Evolutionary conservation across 345 rosid species (phyloP), one percentile per base, ranked within the genome.

Genomic region (Dovyalis caffra): DNA sequence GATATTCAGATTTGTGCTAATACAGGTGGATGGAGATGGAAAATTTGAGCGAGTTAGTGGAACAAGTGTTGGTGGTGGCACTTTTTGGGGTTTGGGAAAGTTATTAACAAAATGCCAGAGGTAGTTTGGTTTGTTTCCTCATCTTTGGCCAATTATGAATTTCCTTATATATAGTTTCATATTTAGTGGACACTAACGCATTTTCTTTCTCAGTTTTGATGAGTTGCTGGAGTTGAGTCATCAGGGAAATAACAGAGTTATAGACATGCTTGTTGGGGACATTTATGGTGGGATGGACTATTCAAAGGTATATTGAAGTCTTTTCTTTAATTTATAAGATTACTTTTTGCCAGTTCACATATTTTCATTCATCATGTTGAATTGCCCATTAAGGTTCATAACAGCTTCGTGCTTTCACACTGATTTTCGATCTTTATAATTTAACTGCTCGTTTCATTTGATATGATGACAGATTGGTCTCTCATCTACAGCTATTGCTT

Each of bases 241-340:
- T 82, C 87, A 80, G 84, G 99, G 99, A 82, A 90, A 95, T 78
- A 95, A 95, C 77, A 83, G 97, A 73, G 81, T 92, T 40, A 86
- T 95, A 63, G 99, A 95, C 85, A 95, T 93, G 98, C 95, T 95
- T 82, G 98, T 95, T 77, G 99, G 98, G 75, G 99, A 95, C 84
- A 92, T 95, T 76, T 93, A 92, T 81, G 99, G 99, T 76, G 98
- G 99, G 72, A 87, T 86, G 89, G 98, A 92, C 74, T 95, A 95
- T 78, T 85, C 84, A 71, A 95, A 93, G 98, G 99, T 95, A 86
- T 34, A 67, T 64, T 34, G 31, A 8, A n/a, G 28, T 53, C 28
- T 5, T 53, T 53, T 53, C 60, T n/a, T n/a, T 53, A 53, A 26
- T 37, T 40, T 66, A 34, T 60, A 47, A 25, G 26, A 33, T 43